phyloP scores from a whole-genome alignment of 2,329 filamentous ascomycete species.

The Teratosphaeria destructans region DNA sequence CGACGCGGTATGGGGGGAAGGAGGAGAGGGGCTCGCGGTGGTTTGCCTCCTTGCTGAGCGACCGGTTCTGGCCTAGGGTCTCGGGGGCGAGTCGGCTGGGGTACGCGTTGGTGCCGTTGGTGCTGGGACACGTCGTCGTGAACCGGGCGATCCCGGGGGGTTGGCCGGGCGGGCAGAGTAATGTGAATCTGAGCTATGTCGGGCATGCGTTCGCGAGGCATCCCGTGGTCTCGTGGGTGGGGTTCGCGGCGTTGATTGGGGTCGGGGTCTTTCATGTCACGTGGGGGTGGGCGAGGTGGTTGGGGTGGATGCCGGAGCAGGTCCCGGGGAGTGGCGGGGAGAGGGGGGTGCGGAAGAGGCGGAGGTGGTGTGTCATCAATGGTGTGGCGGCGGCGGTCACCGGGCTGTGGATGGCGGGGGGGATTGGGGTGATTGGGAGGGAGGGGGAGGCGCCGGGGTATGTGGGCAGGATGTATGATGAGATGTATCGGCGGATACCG shows the following conservation, averaged over 20 bases:
- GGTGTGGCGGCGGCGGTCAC: constrained; percentile 48
- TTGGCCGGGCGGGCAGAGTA: constrained; percentile 75
- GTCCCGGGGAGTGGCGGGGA: constrained; percentile 38
- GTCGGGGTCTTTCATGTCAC: constrained; percentile 66
- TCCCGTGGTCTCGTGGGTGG: constrained; percentile 53
- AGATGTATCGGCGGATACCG: constrained; percentile 54
- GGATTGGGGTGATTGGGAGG: constrained; percentile 64
- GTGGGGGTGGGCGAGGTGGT: constrained; percentile 78
- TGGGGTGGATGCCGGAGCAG: constrained; percentile 52
- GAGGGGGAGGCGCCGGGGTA: constrained; percentile 63
- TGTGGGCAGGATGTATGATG: constrained; percentile 71
- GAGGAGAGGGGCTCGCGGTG: constrained; percentile 13
- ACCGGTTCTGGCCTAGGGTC: constrained; percentile 55
- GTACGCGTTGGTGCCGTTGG: constrained; percentile 55
- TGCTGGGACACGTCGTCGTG: constrained; percentile 61
- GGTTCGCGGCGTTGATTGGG: constrained; percentile 58
- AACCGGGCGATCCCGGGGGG: constrained; percentile 67
- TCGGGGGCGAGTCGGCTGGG: constrained; percentile 63
- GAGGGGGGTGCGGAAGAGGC: constrained; percentile 46
- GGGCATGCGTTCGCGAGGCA: constrained; percentile 73
- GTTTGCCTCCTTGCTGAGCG: constrained; percentile 14
- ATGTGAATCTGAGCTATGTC: constrained; percentile 73
- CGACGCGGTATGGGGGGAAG: constrained; percentile 63
- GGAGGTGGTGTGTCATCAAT: constrained; percentile 63
- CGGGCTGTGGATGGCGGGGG: constrained; percentile 70